Evolutionary conservation across 768 basidiomycete genomes (phyloP), one percentile per base, ranked within the genome.

Genomic region (Auriculariales sp.): DNA sequence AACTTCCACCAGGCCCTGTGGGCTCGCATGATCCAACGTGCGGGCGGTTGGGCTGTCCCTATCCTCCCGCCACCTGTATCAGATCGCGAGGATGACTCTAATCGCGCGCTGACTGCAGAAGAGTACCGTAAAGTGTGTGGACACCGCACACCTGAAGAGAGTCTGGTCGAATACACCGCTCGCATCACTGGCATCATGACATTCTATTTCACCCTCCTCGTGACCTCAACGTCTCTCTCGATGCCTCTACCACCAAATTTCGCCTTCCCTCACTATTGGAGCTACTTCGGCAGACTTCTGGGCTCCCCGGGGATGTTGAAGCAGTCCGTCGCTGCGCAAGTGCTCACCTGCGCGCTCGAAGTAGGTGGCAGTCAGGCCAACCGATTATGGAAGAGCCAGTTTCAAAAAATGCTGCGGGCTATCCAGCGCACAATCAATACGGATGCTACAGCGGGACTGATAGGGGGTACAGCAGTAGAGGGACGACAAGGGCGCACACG

Each of bases 1-100:
- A 61, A 64, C 27, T 83, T 99, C 55, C 67, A 77, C 2, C 72
- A 84, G 10, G 71, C 94, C 12, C 79, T 99, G 60, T 90, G 81
- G 66, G 77, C 84, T 9, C 80, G 89, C 57, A 71, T 97, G 28
- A 80, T 87, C 27, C 91, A 94, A 62, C 79, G 84, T 22, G 77
- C 84, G 17, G 93, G 93, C 34, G 83, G 84, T 24, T 97, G 92
- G 92, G 72, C 82, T 0, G 69, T 94, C 2, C 90, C 89, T 0
- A 69, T 69, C 46, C 71, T 69, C 15, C 69, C 88, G 0, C 77
- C 81, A 9, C 19, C 39, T 10, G 22, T 44, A 25, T 44, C 39
- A 5, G 39, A 44, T 24, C 9, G 39, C 0, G 57, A 63, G 12
- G 63, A 64, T 14, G 77, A 83, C 49, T 64, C 71, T 15, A 75